Percentiles rank a stretch among this genome's conserved stretches.
Conservation (phyloP, 352 stramenopile species). For the Phytophthora agathidicida region DNA sequence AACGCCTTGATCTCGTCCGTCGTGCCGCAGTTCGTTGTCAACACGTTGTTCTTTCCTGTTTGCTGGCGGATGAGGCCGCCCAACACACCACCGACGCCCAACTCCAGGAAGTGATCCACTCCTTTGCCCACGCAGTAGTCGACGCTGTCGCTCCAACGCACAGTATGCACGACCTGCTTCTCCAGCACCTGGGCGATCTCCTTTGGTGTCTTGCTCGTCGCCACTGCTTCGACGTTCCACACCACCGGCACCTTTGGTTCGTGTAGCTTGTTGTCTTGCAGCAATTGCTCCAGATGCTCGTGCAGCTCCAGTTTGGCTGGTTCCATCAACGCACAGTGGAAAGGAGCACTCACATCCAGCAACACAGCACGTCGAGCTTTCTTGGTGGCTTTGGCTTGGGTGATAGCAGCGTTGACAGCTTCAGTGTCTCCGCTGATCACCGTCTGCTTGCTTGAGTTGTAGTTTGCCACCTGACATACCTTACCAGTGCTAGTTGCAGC, state of each 20-base stretch:
- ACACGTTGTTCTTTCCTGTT: constrained; percentile 21
- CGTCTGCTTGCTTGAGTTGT: constrained; percentile 89
- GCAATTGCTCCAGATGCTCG: constrained; percentile 38
- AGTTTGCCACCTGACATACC: constrained; percentile 86
- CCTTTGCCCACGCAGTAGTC: constrained; percentile 65
- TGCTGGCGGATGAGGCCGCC: constrained; percentile 82
- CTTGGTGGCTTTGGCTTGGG: constrained; percentile 67
- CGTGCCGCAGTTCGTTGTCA: constrained; percentile 58
- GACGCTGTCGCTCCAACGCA: constrained; percentile 85
- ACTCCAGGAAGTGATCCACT: constrained; percentile 65
- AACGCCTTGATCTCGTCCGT: constrained; percentile 61
- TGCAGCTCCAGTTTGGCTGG: constrained; percentile 59
- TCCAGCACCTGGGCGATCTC: constrained; percentile 55
- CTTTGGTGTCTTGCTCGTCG: constrained; percentile 42
- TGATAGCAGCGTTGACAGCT: constrained; percentile 60
- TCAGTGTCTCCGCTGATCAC: constrained; percentile 74
- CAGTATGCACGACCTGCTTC: constrained; percentile 67
- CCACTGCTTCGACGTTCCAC: constrained; percentile 77
- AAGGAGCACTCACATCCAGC: constrained; percentile 85
- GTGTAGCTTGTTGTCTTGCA: constrained; percentile 33
- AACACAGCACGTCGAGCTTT: constrained; percentile 72
- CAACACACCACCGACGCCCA: constrained; percentile 75
- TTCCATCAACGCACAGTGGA: constrained; percentile 85
- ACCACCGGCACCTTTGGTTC: constrained; percentile 66
- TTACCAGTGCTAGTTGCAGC: constrained; percentile 39